phyloP scores from a whole-genome alignment of 306 rosid species.

The Cicer cuneatum region DNA sequence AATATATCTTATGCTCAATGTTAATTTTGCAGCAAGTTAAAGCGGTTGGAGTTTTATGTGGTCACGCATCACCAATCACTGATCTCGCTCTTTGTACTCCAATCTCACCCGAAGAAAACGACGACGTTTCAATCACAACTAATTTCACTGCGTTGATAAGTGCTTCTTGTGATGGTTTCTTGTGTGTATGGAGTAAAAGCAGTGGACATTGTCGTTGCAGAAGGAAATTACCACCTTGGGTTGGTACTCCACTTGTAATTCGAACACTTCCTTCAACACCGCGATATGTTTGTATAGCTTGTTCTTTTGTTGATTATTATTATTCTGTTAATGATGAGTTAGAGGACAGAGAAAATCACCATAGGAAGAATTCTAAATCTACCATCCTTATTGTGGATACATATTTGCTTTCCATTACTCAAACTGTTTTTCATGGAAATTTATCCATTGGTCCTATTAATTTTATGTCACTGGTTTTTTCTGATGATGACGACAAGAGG shows the following conservation, averaged over 20 bases:
- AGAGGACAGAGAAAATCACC: slow-evolving; percentile 63
- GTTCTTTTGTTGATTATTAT: slow-evolving; percentile 63
- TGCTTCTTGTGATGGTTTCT: slow-evolving; percentile 83
- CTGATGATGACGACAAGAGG: slow-evolving; percentile 58
- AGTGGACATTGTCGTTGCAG: slow-evolving; percentile 91
- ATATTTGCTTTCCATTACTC: slow-evolving; percentile 72
- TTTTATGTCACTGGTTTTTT: slow-evolving; percentile 75
- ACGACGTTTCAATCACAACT: slow-evolving; percentile 46
- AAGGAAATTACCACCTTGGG: slow-evolving; percentile 94
- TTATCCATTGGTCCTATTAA: slow-evolving; percentile 73
- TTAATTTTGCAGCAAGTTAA: slow-evolving; percentile 66
- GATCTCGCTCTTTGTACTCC: slow-evolving; percentile 80
- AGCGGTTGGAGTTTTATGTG: slow-evolving; percentile 86
- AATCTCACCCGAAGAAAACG: slow-evolving; percentile 45
- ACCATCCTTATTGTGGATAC: slow-evolving; percentile 79
- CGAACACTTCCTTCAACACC: slow-evolving; percentile 70
- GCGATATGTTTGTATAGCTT: slow-evolving; percentile 82
- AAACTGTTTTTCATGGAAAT: slow-evolving; percentile 80
- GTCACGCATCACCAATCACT: slow-evolving; percentile 82
- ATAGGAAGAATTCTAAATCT: slow-evolving; percentile 68
- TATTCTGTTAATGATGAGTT: slow-evolving; percentile 52
- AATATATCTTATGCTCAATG: slow-evolving; percentile 28
- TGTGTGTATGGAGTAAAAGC: slow-evolving; percentile 93
- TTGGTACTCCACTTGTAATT: slow-evolving; percentile 76
- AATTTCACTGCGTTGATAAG: slow-evolving; percentile 71